Evolutionary conservation across 768 basidiomycete genomes (phyloP).

Genomic region (Lactarius hatsudake): DNA sequence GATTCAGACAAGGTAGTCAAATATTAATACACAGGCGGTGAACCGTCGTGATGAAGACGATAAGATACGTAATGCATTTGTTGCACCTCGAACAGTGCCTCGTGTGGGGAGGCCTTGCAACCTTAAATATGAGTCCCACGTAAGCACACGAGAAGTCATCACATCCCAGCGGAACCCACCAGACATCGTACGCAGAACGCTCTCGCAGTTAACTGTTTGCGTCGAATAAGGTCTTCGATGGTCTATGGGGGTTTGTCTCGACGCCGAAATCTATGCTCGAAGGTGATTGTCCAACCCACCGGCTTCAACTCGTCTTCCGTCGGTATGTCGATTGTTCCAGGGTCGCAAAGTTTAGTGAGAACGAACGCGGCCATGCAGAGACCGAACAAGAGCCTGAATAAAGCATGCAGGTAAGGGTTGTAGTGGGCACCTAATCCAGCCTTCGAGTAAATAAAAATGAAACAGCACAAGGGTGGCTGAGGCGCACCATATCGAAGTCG

Average conservation of each 20-base stretch:
- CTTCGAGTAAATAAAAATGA: not conserved
- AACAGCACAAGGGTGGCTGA: not conserved
- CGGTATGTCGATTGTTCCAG: not conserved
- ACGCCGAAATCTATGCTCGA: not conserved
- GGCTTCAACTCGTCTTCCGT: not conserved
- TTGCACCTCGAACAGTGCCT: constrained; percentile 15
- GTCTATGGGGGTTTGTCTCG: not conserved
- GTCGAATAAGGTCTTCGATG: not conserved
- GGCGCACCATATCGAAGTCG: constrained; percentile 11
- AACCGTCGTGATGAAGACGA: not conserved
- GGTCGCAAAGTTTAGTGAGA: not conserved
- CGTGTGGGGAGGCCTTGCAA: not conserved
- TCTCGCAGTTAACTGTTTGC: not conserved
- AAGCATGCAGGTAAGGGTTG: not conserved
- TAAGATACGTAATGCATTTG: constrained; percentile 9
- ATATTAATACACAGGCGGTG: not conserved
- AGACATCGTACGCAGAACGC: constrained; percentile 7
- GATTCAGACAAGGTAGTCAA: constrained; percentile 14
- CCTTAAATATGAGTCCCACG: not conserved
- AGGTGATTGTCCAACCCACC: not conserved
- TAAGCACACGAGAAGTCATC: not conserved
- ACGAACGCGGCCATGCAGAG: not conserved
- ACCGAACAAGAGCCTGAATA: not conserved
- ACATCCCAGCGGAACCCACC: not conserved
- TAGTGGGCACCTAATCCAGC: not conserved